Evolutionary conservation across 2,329 filamentous ascomycete genomes (phyloP).

Genomic region (Lachnellula suecica): DNA sequence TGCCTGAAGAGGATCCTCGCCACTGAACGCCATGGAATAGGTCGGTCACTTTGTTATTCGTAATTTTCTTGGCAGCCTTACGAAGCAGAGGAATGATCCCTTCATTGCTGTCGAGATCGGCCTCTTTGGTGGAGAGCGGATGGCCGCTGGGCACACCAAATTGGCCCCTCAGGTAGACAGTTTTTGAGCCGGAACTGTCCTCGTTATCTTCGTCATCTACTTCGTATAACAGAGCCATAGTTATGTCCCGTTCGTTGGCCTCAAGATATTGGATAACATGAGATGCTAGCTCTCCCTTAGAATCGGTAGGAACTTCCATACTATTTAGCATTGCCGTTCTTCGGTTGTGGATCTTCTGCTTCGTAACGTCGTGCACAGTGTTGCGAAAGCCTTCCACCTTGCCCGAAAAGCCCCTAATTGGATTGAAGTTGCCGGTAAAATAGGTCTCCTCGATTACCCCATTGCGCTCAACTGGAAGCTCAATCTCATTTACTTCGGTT

Average conservation of each 20-base stretch:
- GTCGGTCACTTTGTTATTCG: constrained; percentile 22
- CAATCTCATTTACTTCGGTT: constrained; percentile 21
- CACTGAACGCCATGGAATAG: constrained; percentile 24
- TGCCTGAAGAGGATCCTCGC: constrained; percentile 24
- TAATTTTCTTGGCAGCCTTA: constrained; percentile 17
- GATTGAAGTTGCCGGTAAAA: constrained; percentile 30
- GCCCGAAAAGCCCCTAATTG: constrained; percentile 23
- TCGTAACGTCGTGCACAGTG: constrained; percentile 24
- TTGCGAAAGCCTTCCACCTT: constrained; percentile 27
- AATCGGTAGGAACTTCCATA: constrained; percentile 14
- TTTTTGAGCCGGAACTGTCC: constrained; percentile 5
- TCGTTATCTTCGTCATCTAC: constrained; percentile 25
- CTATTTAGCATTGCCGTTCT: constrained; percentile 23
- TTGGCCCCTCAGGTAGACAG: constrained; percentile 15
- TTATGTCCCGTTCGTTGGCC: constrained; percentile 24
- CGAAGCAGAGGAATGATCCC: constrained; percentile 24
- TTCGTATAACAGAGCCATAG: constrained; percentile 29
- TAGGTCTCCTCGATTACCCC: constrained; percentile 27
- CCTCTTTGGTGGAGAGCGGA: constrained; percentile 13
- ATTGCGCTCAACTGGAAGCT: constrained; percentile 24
- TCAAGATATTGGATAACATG: constrained; percentile 23
- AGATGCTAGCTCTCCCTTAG: constrained; percentile 10
- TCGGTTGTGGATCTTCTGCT: constrained; percentile 22
- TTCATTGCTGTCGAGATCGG: constrained; percentile 19
- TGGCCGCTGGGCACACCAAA: constrained; percentile 26